phyloP scores from a whole-genome alignment of 768 basidiomycete species.

The Leccinum disarticulatum region DNA sequence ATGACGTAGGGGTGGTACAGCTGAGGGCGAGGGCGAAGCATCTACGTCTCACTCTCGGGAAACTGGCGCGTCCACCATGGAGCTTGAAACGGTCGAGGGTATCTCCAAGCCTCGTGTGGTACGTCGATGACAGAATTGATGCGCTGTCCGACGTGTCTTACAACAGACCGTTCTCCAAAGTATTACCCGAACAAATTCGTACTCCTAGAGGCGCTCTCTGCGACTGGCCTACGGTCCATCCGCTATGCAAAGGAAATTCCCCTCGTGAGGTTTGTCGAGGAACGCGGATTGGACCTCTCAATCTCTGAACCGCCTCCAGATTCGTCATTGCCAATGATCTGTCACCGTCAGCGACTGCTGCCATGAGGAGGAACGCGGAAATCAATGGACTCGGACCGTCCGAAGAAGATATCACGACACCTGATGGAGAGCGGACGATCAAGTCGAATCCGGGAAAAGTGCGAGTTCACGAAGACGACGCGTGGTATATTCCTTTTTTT shows the following conservation, averaged over 20 bases:
- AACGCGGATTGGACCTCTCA: neutral
- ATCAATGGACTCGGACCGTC: conserved; percentile 66
- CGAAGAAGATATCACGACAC: conserved; percentile 21
- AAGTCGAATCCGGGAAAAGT: conserved; percentile 51
- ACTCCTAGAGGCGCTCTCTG: conserved; percentile 90
- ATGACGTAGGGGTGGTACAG: conserved; percentile 5
- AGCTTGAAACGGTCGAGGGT: conserved; percentile 2
- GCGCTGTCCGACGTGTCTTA: conserved; percentile 1
- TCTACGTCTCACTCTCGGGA: neutral
- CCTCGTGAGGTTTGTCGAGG: conserved; percentile 65
- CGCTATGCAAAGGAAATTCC: conserved; percentile 98
- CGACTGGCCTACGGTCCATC: conserved; percentile 93
- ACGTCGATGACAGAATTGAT: conserved; percentile 9
- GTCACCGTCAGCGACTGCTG: conserved; percentile 75
- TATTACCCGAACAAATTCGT: conserved; percentile 67
- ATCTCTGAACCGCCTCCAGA: conserved; percentile 52
- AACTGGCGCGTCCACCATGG: neutral
- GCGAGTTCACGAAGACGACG: conserved; percentile 88
- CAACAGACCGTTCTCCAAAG: conserved; percentile 22
- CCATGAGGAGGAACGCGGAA: conserved; percentile 83
- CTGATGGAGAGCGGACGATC: conserved; percentile 11
- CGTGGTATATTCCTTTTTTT: conserved; percentile 58
- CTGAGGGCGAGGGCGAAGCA: conserved; percentile 1
- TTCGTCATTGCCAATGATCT: conserved; percentile 94
- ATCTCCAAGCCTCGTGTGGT: conserved; percentile 23